A percentile compares a stretch with the other conserved stretches of the same genome.
These are phyloP conservation scores for Eutypa lata DNA, from an alignment of 2,329 filamentous ascomycete genomes.

Conservation along the genomic window DNA sequence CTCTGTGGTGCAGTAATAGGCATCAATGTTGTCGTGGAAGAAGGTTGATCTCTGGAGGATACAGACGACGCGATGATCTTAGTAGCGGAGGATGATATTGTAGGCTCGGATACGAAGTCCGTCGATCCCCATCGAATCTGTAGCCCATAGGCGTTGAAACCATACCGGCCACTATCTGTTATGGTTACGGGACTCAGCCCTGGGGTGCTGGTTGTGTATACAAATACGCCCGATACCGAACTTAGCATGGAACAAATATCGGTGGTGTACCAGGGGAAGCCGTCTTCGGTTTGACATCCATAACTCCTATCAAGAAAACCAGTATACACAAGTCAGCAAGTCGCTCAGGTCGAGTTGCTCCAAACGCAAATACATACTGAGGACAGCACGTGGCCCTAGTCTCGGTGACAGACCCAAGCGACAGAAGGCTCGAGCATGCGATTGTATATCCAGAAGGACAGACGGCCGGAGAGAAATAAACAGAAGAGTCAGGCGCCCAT, in stretches of 20 bases:
- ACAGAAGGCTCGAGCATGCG: neutral
- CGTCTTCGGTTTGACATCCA: neutral
- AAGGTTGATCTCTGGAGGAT: no score
- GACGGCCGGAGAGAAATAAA: neutral
- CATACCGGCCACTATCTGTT: neutral
- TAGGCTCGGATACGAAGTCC: neutral
- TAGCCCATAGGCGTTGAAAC: neutral
- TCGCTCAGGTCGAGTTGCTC: no score
- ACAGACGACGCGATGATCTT: no score
- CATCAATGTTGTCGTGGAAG: no score
- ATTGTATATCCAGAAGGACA: neutral
- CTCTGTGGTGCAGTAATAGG: no score
- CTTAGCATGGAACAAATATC: neutral
- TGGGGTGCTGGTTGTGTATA: neutral
- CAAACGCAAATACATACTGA: neutral
- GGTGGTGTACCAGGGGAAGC: neutral
- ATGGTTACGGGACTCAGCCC: neutral
- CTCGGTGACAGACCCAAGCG: neutral
- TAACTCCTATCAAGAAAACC: neutral
- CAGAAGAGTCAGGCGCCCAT: neutral
- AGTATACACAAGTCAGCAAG: no score
- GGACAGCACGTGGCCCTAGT: neutral
- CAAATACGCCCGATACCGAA: neutral
- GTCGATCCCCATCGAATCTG: neutral
- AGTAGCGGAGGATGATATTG: neutral